Evolutionary conservation across 2,329 filamentous ascomycete genomes (phyloP).

Genomic region (Tolypocladium sp.): DNA sequence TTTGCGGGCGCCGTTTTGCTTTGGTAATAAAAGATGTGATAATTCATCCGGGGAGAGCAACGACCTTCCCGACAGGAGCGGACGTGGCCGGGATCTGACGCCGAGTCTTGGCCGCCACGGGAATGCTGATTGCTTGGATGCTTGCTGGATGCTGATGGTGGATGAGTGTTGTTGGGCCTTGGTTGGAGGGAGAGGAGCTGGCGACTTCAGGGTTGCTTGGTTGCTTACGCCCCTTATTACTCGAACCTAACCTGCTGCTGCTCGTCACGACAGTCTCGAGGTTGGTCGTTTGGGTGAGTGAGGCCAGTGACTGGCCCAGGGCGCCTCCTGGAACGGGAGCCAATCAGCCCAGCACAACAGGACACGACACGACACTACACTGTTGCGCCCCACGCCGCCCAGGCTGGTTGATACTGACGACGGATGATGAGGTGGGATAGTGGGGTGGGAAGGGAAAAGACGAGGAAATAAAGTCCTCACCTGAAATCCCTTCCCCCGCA

Average conservation of each 20-base stretch:
- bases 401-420: background rate
- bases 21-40: background rate
- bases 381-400: constrained; percentile 16
- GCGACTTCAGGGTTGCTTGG: background rate
- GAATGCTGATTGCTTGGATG: background rate
- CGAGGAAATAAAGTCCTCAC: background rate
- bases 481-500: background rate
- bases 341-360: constrained; percentile 22
- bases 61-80: background rate
- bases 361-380: constrained; percentile 12
- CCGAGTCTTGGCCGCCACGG: background rate
- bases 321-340: constrained; percentile 8
- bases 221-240: background rate
- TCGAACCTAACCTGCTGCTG: background rate
- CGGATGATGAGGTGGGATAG: background rate
- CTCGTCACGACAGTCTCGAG: background rate
- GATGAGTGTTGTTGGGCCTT: background rate
- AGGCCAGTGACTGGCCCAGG: background rate
- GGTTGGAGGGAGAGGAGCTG: background rate
- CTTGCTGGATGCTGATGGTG: background rate
- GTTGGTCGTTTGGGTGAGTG: background rate
- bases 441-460: background rate
- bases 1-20: background rate
- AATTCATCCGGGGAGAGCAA: background rate
- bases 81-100: background rate